These are phyloP conservation scores for Zarea fungicola DNA, from an alignment of 2,329 filamentous ascomycete genomes.

Conservation along the genomic window DNA sequence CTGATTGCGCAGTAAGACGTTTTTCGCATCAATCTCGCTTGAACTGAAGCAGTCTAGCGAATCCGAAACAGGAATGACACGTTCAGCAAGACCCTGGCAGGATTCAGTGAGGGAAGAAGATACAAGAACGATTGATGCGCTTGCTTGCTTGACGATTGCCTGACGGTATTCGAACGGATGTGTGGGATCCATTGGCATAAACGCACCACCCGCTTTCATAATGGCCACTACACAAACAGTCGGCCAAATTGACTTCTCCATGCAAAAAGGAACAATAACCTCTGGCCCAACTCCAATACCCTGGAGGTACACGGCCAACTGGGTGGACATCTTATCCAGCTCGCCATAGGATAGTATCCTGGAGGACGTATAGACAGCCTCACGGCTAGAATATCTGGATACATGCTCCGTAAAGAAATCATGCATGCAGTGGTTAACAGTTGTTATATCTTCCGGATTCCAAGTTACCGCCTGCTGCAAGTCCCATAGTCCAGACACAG, in stretches of 20 bases:
- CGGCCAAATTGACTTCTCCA: slow-evolving; percentile 28
- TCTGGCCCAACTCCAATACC: slow-evolving; percentile 20
- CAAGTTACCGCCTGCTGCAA: background rate
- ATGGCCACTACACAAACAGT: slow-evolving; percentile 18
- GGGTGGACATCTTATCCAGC: background rate
- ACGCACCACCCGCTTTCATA: slow-evolving; percentile 17
- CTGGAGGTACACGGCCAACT: slow-evolving; percentile 1
- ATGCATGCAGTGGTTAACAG: background rate
- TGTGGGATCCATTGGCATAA: slow-evolving; percentile 16
- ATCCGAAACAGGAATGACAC: slow-evolving; percentile 2
- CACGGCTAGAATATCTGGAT: background rate
- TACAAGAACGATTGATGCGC: background rate
- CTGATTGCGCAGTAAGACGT: background rate
- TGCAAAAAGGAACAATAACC: slow-evolving; percentile 24
- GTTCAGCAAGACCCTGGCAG: background rate
- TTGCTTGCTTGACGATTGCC: background rate
- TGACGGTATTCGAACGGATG: slow-evolving; percentile 3
- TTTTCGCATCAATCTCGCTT: background rate
- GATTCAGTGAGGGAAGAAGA: background rate
- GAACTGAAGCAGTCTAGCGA: background rate
- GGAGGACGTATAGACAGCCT: background rate
- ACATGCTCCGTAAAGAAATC: slow-evolving; percentile 1
- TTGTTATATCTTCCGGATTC: background rate
- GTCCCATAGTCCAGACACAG: background rate
- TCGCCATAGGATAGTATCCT: slow-evolving; percentile 10